phyloP scores from a whole-genome alignment of 441 rosid genomes.

The Kokia cookei region DNA sequence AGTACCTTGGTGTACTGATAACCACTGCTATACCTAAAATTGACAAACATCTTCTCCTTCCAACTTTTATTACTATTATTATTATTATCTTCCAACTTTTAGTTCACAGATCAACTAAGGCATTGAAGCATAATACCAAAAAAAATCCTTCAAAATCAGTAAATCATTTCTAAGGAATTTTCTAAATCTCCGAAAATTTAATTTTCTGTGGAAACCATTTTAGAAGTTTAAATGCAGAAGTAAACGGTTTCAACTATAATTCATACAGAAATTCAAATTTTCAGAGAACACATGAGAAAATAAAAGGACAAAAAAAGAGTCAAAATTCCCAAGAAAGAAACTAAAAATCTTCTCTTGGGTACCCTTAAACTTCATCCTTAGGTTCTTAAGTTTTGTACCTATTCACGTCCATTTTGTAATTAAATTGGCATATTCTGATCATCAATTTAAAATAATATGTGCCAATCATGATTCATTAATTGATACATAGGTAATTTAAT shows the following conservation, averaged over 20 bases:
- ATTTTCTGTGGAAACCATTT: not conserved
- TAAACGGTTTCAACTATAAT: not conserved
- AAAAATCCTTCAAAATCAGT: not conserved
- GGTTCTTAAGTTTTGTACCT: too few relatives aligned
- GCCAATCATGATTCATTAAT: too few relatives aligned
- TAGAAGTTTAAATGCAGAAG: not conserved
- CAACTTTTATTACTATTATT: not conserved
- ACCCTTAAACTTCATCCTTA: not conserved
- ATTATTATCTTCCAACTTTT: not conserved
- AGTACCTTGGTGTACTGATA: not conserved
- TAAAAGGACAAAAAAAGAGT: not conserved
- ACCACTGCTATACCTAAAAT: not conserved
- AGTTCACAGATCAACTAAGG: not conserved
- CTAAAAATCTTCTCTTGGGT: not conserved
- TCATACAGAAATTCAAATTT: not conserved
- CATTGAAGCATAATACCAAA: not conserved
- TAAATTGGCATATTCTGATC: too few relatives aligned
- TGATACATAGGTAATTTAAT: too few relatives aligned
- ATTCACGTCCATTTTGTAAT: too few relatives aligned
- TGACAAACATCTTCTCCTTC: not conserved
- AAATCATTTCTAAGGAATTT: not conserved
- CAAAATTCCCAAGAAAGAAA: not conserved
- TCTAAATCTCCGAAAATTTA: not conserved
- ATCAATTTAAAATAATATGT: too few relatives aligned
- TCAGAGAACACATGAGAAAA: not conserved